Conservation (phyloP, 257 asterid species). For the Nicotiana undulata region DNA sequence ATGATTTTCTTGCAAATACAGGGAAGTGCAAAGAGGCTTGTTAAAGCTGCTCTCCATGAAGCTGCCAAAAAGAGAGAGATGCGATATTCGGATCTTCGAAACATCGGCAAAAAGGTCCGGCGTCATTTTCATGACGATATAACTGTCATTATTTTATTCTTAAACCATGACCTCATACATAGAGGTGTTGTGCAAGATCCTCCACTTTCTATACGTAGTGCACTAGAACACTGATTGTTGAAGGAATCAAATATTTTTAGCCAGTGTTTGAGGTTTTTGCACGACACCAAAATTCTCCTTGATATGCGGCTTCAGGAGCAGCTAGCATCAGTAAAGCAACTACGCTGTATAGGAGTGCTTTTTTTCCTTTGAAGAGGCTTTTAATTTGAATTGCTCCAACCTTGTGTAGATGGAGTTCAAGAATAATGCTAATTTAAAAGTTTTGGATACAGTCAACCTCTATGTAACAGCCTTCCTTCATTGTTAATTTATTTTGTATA, state of each 20-base stretch:
- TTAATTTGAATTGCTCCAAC: background rate
- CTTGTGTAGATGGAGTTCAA: slow-evolving; percentile 2
- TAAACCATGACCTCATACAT: slow-evolving; percentile 26
- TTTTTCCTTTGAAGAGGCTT: slow-evolving; percentile 8
- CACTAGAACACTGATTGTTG: slow-evolving; percentile 17
- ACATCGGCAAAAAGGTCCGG: slow-evolving; percentile 29
- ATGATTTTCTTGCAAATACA: slow-evolving; percentile 6
- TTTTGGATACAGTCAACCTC: background rate
- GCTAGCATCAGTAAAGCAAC: background rate
- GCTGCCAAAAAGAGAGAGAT: slow-evolving; percentile 38
- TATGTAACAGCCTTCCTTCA: slow-evolving; percentile 7
- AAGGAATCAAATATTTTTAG: background rate
- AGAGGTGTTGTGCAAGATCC: slow-evolving; percentile 23
- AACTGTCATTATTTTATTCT: slow-evolving; percentile 29
- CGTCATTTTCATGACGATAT: slow-evolving; percentile 36
- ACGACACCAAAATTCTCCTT: background rate
- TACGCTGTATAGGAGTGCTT: background rate
- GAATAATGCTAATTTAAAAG: background rate
- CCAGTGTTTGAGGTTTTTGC: background rate
- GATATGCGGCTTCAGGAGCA: background rate
- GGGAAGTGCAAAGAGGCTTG: slow-evolving; percentile 36
- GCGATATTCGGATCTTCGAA: slow-evolving; percentile 26
- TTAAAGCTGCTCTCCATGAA: slow-evolving; percentile 33
- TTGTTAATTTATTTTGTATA: background rate
- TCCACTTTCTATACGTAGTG: slow-evolving; percentile 24